Evolutionary conservation across 148 eudicot species (phyloP).

Genomic region (Pouteria glomerata): DNA sequence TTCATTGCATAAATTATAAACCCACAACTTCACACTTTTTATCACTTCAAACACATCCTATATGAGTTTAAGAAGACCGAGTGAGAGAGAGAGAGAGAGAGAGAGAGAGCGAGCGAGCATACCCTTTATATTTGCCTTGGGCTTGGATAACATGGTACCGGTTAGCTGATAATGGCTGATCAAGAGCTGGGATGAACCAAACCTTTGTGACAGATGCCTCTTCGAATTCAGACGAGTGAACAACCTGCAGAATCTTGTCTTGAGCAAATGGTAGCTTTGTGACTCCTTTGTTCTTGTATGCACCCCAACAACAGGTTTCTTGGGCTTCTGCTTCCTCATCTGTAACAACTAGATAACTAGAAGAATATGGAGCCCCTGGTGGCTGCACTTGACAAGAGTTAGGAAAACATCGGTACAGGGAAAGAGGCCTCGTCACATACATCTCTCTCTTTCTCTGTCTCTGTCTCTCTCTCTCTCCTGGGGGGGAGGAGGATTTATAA

Average conservation of each 20-base stretch:
- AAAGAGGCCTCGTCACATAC: conserved; percentile 69
- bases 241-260: conserved; percentile 55
- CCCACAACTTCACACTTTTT: too few species aligned
- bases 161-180: conserved; percentile 67
- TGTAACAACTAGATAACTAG: conserved; percentile 57
- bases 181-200: conserved; percentile 78
- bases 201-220: conserved; percentile 43
- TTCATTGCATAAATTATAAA: too few species aligned
- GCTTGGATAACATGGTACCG: conserved; percentile 67
- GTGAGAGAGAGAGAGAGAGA: too few species aligned
- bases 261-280: conserved; percentile 66
- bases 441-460: conserved; percentile 20
- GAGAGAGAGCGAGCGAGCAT: too few species aligned
- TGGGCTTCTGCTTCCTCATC: conserved; percentile 64
- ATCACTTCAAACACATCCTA: too few species aligned
- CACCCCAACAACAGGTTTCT: conserved; percentile 57
- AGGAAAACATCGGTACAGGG: conserved; percentile 52
- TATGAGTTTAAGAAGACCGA: too few species aligned
- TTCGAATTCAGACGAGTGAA: conserved; percentile 36
- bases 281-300: conserved; percentile 43
- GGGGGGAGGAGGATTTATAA: too few species aligned
- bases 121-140: conserved; percentile 68
- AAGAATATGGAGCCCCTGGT: conserved; percentile 48
- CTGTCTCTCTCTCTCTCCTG: too few species aligned
- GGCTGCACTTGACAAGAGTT: conserved; percentile 41